Percentiles rank a stretch among this genome's conserved stretches.
These are phyloP conservation scores for carrot (Daucus carota) DNA, from an alignment of 129 eudicot genomes.

Conservation along the genomic window DH1_v3.0 NC_030387.2:26458501-26459000, in stretches of 20 bases:
- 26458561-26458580: too few species aligned
- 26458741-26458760: slow-evolving; percentile 76
- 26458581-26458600: neutral
- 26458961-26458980: neutral
- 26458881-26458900: neutral
- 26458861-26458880: neutral
- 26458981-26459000: neutral
- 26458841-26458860: neutral
- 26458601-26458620: slow-evolving; percentile 24
- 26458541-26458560: too few species aligned
- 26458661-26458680: slow-evolving; percentile 63
- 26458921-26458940: neutral
- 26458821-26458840: neutral
- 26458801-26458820: neutral
- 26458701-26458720: slow-evolving; percentile 62
- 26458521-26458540: too few species aligned
- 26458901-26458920: neutral
- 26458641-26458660: slow-evolving; percentile 40
- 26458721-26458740: slow-evolving; percentile 69
- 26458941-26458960: too few species aligned
- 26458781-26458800: slow-evolving; percentile 29
- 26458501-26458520: too few species aligned
- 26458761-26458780: slow-evolving; percentile 86
- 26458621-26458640: slow-evolving; percentile 26
- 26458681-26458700: slow-evolving; percentile 60